Base-by-base conservation (phyloP, 169 alveolate genomes). In the Cryptosporidium andersoni region DNA sequence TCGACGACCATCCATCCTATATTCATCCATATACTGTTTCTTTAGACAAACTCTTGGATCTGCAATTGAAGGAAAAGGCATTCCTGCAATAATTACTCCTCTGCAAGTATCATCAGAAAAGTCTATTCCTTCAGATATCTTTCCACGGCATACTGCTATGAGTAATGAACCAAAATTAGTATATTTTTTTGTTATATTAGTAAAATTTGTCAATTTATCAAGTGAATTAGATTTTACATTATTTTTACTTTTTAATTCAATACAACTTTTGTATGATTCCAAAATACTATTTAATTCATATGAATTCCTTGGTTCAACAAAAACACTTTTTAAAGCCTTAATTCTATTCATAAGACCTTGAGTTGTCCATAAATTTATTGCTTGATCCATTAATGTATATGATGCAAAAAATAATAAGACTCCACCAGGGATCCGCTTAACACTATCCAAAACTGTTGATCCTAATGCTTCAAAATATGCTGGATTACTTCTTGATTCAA, bases 61-160 rank as follows among this genome's bases (percentile, higher is more conserved):
- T 48, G 91, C 81, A 11, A 92, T 90, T 58, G 93, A 92, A 7
- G 98, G 97, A 90, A 91, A 95, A 1, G 99, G 99, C 7, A 95
- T 88, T 11, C 99, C 99, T 55, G 97, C 92, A 36, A 95, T 82
- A 56, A 96, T 80, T 25, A 94, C 97, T 49, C 96, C 97, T 53
- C 99, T 74, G 68, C 97, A 94, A 64, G 91, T 90, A 80, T 91
- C 95, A 90, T 96, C 98, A 55, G 92, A 91, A 88, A 95, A 95
- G 88, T 96, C 97, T 12, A 97, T 93, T 6, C 99, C 99, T 92
- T 97, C 99, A 14, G 98, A 93, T 47, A 96, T 89, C 68, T 94
- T 95, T 1, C 99, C 99, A 49, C 98, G 66, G 80, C 97, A 96
- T 0, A 96, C 98, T 0, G 96, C 98, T 65, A 97, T 88, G 64